These are phyloP conservation scores for Panaeolus papilionaceus DNA, from an alignment of 768 basidiomycete species.

Conservation along the genomic window DNA sequence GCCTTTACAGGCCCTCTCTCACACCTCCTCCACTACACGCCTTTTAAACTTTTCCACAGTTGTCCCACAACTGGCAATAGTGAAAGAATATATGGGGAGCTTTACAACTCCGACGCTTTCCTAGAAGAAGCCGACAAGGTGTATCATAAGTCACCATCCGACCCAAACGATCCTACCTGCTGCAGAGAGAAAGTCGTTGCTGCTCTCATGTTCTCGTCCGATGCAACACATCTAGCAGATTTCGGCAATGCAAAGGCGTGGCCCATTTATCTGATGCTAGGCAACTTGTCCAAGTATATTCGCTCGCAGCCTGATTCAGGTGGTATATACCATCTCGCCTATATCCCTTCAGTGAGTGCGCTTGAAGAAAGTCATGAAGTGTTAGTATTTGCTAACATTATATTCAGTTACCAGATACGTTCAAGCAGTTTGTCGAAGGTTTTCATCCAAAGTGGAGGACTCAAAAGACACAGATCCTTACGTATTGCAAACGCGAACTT, in stretches of 20 bases:
- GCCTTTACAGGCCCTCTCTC: slow-evolving; percentile 30
- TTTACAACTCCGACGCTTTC: slow-evolving; percentile 34
- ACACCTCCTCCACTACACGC: slow-evolving; percentile 32
- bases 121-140: slow-evolving; percentile 20
- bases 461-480: slow-evolving; percentile 15
- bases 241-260: slow-evolving; percentile 46
- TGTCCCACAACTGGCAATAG: slow-evolving; percentile 21
- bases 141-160: slow-evolving; percentile 15
- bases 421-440: slow-evolving; percentile 25
- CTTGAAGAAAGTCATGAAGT: neutral
- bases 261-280: slow-evolving; percentile 50
- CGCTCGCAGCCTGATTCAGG: slow-evolving; percentile 32
- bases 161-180: slow-evolving; percentile 23
- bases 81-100: slow-evolving; percentile 28
- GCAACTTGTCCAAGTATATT: slow-evolving; percentile 48
- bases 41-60: slow-evolving; percentile 33
- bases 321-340: slow-evolving; percentile 49
- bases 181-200: slow-evolving; percentile 29
- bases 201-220: slow-evolving; percentile 39
- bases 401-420: slow-evolving; percentile 27
- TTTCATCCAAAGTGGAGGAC: slow-evolving; percentile 20
- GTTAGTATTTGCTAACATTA: neutral
- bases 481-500: slow-evolving; percentile 39
- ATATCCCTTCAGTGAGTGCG: slow-evolving; percentile 43
- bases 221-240: slow-evolving; percentile 39